A percentile compares a stretch with the other conserved stretches of the same genome.
Evolutionary conservation across 2,329 filamentous ascomycete genomes (phyloP).

Genomic region (Hymenoscyphus fructigenus): DNA sequence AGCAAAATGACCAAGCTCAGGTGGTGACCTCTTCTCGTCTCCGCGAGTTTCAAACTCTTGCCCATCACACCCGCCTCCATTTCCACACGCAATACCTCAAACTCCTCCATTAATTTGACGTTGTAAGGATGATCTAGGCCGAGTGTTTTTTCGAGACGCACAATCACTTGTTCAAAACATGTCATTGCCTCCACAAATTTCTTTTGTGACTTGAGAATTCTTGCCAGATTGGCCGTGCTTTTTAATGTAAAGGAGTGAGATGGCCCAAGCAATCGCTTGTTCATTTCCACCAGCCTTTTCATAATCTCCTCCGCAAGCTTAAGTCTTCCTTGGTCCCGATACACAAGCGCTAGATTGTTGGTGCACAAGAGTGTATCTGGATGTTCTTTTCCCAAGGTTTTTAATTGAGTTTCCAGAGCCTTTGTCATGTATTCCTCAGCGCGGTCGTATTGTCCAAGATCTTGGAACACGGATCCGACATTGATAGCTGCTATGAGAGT

Average conservation of each 20-base stretch:
- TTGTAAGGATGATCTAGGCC: slow-evolving; percentile 10
- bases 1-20: background rate
- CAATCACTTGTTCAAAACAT: slow-evolving; percentile 6
- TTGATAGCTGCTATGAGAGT: slow-evolving; percentile 1
- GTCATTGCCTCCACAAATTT: slow-evolving; percentile 13
- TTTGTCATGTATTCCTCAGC: slow-evolving; percentile 2
- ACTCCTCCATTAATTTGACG: background rate
- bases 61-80: background rate
- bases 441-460: background rate
- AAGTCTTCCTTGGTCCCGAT: slow-evolving; percentile 5
- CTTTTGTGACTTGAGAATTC: background rate
- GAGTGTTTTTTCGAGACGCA: slow-evolving; percentile 11
- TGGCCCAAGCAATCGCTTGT: background rate
- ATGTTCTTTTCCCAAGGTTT: slow-evolving; percentile 2
- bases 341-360: slow-evolving; percentile 4
- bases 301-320: slow-evolving; percentile 11
- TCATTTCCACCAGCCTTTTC: background rate
- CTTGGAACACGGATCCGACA: background rate
- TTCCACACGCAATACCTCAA: background rate
- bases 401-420: background rate
- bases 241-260: slow-evolving; percentile 10
- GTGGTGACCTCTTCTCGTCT: background rate
- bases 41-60: background rate
- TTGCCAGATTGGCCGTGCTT: slow-evolving; percentile 8
- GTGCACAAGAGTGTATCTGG: background rate